Percentiles rank a stretch among this genome's conserved stretches.
These are phyloP conservation scores for Salvia sclarea DNA, from an alignment of 305 asterid genomes.

Conservation along the genomic window DNA sequence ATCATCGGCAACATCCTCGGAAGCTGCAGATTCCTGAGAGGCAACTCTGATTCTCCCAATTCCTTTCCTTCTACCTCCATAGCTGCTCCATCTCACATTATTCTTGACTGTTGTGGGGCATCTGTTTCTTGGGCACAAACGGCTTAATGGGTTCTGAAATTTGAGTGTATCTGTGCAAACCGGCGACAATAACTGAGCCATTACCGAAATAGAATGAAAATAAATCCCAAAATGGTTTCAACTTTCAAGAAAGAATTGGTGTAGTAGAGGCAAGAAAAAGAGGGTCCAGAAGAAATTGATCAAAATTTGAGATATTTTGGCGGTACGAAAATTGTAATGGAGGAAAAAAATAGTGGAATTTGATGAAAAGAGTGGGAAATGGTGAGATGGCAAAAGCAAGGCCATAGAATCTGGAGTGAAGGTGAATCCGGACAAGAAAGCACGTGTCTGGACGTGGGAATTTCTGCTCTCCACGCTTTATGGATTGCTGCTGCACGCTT, in stretches of 20 bases:
- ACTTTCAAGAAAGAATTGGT: constrained; percentile 16
- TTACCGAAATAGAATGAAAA: constrained; percentile 22
- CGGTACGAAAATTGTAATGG: not conserved
- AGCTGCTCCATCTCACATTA: constrained; percentile 46
- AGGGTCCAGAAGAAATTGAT: constrained; percentile 11
- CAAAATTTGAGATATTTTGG: constrained; percentile 24
- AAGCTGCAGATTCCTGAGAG: constrained; percentile 54
- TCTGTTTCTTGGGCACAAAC: constrained; percentile 52
- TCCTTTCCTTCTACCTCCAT: constrained; percentile 47
- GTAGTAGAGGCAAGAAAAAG: not conserved
- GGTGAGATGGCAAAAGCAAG: constrained; percentile 60
- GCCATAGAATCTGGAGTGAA: constrained; percentile 54
- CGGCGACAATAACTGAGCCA: constrained; percentile 81
- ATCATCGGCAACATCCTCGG: constrained; percentile 74
- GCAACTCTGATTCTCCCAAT: constrained; percentile 61
- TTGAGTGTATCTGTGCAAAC: constrained; percentile 74
- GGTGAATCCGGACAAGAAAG: constrained; percentile 37
- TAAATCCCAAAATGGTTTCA: not conserved
- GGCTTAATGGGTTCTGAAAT: constrained; percentile 51
- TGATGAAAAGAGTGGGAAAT: constrained; percentile 40
- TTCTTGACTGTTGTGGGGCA: constrained; percentile 36
- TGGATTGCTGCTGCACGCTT: constrained; percentile 49
- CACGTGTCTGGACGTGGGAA: constrained; percentile 58
- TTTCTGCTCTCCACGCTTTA: constrained; percentile 33
- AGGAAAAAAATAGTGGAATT: constrained; percentile 13